Percentiles rank a stretch among this genome's conserved stretches.
These are phyloP conservation scores for Neurospora discreta DNA, from an alignment of 495 filamentous ascomycete species.

Conservation along the genomic window DNA sequence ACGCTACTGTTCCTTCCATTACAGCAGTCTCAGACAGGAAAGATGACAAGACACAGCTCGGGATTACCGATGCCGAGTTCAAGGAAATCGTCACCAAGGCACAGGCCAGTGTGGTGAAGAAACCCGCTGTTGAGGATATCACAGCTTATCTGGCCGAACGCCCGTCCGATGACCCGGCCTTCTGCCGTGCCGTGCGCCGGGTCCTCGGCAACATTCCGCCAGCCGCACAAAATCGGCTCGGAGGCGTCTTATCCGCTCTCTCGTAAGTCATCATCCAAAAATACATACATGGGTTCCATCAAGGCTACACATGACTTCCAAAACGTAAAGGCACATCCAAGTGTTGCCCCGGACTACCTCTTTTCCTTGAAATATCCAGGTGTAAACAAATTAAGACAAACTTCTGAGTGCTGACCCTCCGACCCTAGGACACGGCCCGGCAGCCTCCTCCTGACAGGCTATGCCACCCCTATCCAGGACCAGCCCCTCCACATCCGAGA, in stretches of 20 bases:
- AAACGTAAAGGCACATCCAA: background rate
- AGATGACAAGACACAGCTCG: constrained; percentile 16
- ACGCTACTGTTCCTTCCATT: constrained; percentile 26
- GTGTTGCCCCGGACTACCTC: background rate
- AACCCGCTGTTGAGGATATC: constrained; percentile 19
- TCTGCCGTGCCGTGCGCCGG: constrained; percentile 12
- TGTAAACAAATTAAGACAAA: background rate
- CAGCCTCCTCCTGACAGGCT: constrained; percentile 56
- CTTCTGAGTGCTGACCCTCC: background rate
- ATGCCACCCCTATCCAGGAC: constrained; percentile 47
- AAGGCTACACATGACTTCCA: background rate
- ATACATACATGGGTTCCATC: background rate
- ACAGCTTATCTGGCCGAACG: constrained; percentile 24
- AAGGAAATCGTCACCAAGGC: constrained; percentile 11
- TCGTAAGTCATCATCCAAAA: constrained; percentile 6
- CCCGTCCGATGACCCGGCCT: constrained; percentile 15
- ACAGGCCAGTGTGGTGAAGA: constrained; percentile 10
- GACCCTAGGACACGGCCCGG: constrained; percentile 51
- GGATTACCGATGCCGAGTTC: constrained; percentile 16
- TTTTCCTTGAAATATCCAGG: background rate
- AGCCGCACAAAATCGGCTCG: constrained; percentile 17
- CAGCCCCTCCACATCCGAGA: constrained; percentile 51
- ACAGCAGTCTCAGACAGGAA: constrained; percentile 13
- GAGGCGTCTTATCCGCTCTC: constrained; percentile 16
- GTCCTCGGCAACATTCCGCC: constrained; percentile 15